These are phyloP conservation scores for Eimeria tenella DNA, from an alignment of 169 alveolate genomes.

Conservation along the genomic window DNA sequence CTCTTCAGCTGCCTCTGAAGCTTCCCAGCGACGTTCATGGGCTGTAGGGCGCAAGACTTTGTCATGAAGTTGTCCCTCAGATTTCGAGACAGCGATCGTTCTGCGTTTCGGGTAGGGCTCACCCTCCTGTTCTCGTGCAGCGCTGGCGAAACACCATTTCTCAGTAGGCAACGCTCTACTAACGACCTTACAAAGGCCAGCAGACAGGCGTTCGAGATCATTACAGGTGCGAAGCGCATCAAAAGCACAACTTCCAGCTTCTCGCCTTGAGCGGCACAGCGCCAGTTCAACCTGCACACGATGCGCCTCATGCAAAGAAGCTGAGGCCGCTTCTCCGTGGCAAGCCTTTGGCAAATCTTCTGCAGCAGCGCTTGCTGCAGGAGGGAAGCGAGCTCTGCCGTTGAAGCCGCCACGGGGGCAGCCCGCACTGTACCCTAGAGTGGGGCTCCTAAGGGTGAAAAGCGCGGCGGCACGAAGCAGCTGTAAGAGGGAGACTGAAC, in stretches of 20 bases:
- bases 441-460: neutral
- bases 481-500: slow-evolving; percentile 43
- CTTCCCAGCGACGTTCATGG: slow-evolving; percentile 60
- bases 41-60: neutral
- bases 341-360: neutral
- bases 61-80: neutral
- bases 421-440: neutral
- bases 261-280: slow-evolving; percentile 49
- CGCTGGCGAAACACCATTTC: neutral
- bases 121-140: neutral
- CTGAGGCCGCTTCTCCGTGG: neutral
- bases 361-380: slow-evolving; percentile 39
- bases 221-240: slow-evolving; percentile 11
- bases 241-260: slow-evolving; percentile 7
- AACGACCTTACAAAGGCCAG: slow-evolving; percentile 19
- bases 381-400: neutral
- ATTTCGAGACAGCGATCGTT: neutral
- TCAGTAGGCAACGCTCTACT: neutral
- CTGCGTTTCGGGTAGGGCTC: slow-evolving; percentile 47
- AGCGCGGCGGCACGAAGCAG: slow-evolving; percentile 57
- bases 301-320: neutral
- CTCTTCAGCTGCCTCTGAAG: slow-evolving; percentile 45
- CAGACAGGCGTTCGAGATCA: neutral
- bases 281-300: slow-evolving; percentile 44
- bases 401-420: neutral